A percentile compares a stretch with the other conserved stretches of the same genome.
These are phyloP conservation scores for Pterocarpus macrocarpus DNA, from an alignment of 306 rosid genomes.

Conservation along the genomic window DNA sequence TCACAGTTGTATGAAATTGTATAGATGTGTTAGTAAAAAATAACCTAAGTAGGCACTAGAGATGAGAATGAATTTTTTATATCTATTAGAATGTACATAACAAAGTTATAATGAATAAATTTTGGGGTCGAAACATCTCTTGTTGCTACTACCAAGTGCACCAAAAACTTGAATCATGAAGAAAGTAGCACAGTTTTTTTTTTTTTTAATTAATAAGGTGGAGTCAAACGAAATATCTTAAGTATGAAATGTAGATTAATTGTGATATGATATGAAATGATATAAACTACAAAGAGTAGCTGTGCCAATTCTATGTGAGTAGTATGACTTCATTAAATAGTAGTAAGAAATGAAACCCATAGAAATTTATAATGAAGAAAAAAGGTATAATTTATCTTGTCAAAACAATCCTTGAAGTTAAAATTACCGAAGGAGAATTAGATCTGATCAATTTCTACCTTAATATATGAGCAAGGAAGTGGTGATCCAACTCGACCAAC, in stretches of 20 bases:
- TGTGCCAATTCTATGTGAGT: neutral
- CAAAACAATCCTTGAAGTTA: neutral
- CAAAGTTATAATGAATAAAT: slow-evolving; percentile 6
- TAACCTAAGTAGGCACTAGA: neutral
- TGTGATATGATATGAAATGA: slow-evolving; percentile 5
- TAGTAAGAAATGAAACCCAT: neutral
- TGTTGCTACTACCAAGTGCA: neutral
- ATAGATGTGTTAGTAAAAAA: neutral
- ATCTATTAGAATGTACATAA: neutral
- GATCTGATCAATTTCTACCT: slow-evolving; percentile 57
- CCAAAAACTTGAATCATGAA: neutral
- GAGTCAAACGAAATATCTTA: neutral
- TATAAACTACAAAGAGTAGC: neutral
- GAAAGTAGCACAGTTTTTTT: neutral
- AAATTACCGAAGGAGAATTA: slow-evolving; percentile 6
- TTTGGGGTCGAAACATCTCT: neutral
- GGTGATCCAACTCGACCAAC: slow-evolving; percentile 99
- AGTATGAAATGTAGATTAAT: slow-evolving; percentile 6
- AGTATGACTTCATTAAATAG: slow-evolving; percentile 10
- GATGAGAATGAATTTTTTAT: neutral
- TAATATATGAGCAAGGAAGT: slow-evolving; percentile 89
- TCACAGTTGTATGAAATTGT: neutral
- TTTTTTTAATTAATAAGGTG: neutral
- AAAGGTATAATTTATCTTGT: neutral
- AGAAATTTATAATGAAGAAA: neutral